Base-by-base conservation (phyloP, 2,329 filamentous ascomycete genomes). In the Neonectria ditissima region DNA sequence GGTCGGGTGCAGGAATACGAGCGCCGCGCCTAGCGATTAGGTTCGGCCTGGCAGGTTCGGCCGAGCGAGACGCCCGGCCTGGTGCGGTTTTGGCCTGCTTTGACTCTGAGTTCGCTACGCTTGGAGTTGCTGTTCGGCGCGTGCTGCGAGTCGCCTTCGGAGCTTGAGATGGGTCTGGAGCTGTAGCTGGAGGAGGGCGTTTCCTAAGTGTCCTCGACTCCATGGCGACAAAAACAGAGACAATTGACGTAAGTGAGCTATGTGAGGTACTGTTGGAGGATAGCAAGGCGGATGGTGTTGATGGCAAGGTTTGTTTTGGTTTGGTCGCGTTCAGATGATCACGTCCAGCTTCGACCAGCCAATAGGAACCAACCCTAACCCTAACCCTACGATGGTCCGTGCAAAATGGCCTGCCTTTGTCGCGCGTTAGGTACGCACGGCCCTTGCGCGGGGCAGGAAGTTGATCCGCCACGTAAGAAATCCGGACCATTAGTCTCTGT, bases 21-120 rank as follows among this genome's bases (percentile, higher is more conserved):
- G 73, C 67, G n/a, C 70, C 73, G 24, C 74, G 73, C 14, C 71
- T 67, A 41, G 74, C 45, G 13, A 62, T 51, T 1, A 67, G 67
- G 32, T 69, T 58, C 24, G 30, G 47, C 13, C 34, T 56, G 44
- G 28, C 51, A 16, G 4, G 28, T 34, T 59, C 45, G 44, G 44
- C 24, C 28, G 41, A 54, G 30, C 28, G 59, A n/a, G 47, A 43
- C 13, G 37, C 34, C 16, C 58, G 61, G 4, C 30, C 37, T 39
- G 47, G 50, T 28, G 44, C 45, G 4, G 59, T 20, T 13, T 60
- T 37, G 34, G 22, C 48, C n/a, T 32, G 26, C 11, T 58, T 28
- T 54, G 44, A 11, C 34, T 32, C 57, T 34, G 45, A 53, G n/a
- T 20, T 41, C 14, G 50, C 30, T 24, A 55, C n/a, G 41, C 39